phyloP scores from a whole-genome alignment of 2,329 filamentous ascomycete species.

The Alternaria burnsii region DNA sequence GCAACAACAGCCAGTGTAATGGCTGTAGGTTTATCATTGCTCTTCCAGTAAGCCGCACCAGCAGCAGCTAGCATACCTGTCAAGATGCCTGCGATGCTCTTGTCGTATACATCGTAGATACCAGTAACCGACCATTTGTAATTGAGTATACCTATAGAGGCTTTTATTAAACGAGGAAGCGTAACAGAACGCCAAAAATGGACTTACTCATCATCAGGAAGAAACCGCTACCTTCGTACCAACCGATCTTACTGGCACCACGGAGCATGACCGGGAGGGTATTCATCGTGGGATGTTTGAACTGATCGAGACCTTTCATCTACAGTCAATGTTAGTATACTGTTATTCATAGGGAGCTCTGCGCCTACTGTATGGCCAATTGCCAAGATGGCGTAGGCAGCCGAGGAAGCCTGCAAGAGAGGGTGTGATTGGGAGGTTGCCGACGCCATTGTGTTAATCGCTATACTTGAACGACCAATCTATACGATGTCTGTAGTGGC shows the following conservation, averaged over 20 bases:
- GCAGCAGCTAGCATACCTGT: slow-evolving; percentile 36
- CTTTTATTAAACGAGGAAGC: not conserved
- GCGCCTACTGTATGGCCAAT: slow-evolving; percentile 44
- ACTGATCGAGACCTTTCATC: slow-evolving; percentile 47
- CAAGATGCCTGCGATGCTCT: slow-evolving; percentile 41
- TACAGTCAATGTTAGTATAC: not conserved
- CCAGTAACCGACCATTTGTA: slow-evolving; percentile 47
- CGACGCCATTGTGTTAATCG: slow-evolving; percentile 21
- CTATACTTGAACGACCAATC: not conserved
- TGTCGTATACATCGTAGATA: slow-evolving; percentile 44
- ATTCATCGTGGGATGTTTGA: slow-evolving; percentile 45
- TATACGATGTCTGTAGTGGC: not conserved
- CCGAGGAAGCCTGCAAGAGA: slow-evolving; percentile 39
- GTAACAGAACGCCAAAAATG: not conserved
- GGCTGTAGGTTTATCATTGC: slow-evolving; percentile 39
- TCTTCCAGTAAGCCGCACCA: slow-evolving; percentile 32
- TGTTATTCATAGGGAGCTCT: fast-evolving
- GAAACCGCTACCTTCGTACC: slow-evolving; percentile 50
- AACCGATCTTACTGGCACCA: slow-evolving; percentile 44
- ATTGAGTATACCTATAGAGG: slow-evolving; percentile 38
- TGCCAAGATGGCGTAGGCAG: slow-evolving; percentile 41
- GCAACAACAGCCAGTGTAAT: slow-evolving; percentile 31
- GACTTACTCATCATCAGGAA: slow-evolving; percentile 45
- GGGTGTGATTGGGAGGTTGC: slow-evolving; percentile 33
- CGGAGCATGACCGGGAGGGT: slow-evolving; percentile 38